These are phyloP conservation scores for Suillus placidus DNA, from an alignment of 768 basidiomycete species.

Conservation along the genomic window DNA sequence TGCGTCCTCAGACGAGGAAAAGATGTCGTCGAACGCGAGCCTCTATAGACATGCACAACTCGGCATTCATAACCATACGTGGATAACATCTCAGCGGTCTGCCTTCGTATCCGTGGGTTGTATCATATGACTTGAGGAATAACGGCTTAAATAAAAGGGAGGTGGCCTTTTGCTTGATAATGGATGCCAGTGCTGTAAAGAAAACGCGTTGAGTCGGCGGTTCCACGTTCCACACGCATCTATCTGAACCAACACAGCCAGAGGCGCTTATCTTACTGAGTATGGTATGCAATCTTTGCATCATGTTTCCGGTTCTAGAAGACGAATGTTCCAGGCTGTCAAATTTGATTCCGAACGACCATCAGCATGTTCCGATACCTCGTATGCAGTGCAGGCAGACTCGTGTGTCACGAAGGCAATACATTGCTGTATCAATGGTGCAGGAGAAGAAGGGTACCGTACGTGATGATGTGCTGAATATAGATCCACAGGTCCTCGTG, in stretches of 20 bases:
- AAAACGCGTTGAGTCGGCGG: background rate
- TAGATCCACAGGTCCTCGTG: background rate
- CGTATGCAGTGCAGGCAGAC: background rate
- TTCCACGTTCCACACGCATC: background rate
- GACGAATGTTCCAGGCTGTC: background rate
- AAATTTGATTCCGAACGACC: background rate
- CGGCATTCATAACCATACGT: conserved; percentile 87
- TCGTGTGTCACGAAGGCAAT: background rate
- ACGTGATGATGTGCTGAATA: background rate
- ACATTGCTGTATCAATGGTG: background rate
- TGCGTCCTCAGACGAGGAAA: conserved; percentile 88
- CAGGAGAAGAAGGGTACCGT: background rate
- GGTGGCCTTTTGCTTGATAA: background rate
- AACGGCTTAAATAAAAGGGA: background rate
- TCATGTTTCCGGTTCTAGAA: background rate
- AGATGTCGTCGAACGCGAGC: conserved; percentile 74
- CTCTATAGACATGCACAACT: conserved; percentile 71
- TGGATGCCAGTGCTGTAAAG: background rate
- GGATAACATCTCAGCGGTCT: conserved; percentile 72
- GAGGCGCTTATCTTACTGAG: background rate
- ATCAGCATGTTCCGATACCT: background rate
- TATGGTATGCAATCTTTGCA: background rate
- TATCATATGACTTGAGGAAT: conserved; percentile 1
- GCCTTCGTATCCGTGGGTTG: conserved; percentile 70
- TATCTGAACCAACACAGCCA: background rate